Conservation (phyloP, 2,329 filamentous ascomycete genomes). For the Thelonectria rubi region DNA sequence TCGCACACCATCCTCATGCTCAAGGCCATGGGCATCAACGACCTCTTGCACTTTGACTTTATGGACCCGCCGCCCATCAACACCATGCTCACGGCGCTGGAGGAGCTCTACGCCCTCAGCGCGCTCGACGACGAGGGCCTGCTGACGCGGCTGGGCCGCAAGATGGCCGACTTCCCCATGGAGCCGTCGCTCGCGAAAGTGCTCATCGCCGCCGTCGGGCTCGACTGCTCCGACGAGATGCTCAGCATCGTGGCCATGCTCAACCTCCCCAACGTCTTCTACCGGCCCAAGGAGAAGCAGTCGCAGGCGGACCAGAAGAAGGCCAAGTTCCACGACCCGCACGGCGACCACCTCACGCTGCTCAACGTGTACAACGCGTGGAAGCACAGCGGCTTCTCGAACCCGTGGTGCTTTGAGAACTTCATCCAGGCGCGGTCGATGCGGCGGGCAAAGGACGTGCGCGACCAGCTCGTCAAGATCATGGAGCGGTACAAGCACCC, state of each 20-base stretch:
- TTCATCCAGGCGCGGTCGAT: slow-evolving; percentile 94
- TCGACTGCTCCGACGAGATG: slow-evolving; percentile 92
- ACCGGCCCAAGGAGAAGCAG: slow-evolving; percentile 97
- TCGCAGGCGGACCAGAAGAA: slow-evolving; percentile 97
- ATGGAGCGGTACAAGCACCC: slow-evolving; percentile 90
- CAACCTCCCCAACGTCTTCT: slow-evolving; percentile 86
- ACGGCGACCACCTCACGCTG: slow-evolving; percentile 92
- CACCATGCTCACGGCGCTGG: slow-evolving; percentile 94
- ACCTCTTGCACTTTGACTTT: slow-evolving; percentile 96
- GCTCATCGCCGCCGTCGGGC: slow-evolving; percentile 85
- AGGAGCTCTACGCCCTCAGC: slow-evolving; percentile 91
- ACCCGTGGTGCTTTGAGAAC: slow-evolving; percentile 96
- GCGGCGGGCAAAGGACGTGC: slow-evolving; percentile 88
- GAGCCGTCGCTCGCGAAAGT: slow-evolving; percentile 91
- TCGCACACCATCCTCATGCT: slow-evolving; percentile 95
- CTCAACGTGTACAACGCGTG: slow-evolving; percentile 98
- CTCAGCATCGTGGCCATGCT: slow-evolving; percentile 96
- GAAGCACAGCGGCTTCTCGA: slow-evolving; percentile 84
- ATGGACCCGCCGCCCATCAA: slow-evolving; percentile 99
- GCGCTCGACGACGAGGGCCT: slow-evolving; percentile 96
- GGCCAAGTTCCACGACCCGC: slow-evolving; percentile 93
- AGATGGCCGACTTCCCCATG: slow-evolving; percentile 99
- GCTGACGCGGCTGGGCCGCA: slow-evolving; percentile 87
- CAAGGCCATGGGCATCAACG: slow-evolving; percentile 99
- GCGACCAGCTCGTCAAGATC: slow-evolving; percentile 90